A percentile compares a stretch with the other conserved stretches of the same genome.
phyloP scores from a whole-genome alignment of 345 rosid species.

The Geranium rotundifolium region DNA sequence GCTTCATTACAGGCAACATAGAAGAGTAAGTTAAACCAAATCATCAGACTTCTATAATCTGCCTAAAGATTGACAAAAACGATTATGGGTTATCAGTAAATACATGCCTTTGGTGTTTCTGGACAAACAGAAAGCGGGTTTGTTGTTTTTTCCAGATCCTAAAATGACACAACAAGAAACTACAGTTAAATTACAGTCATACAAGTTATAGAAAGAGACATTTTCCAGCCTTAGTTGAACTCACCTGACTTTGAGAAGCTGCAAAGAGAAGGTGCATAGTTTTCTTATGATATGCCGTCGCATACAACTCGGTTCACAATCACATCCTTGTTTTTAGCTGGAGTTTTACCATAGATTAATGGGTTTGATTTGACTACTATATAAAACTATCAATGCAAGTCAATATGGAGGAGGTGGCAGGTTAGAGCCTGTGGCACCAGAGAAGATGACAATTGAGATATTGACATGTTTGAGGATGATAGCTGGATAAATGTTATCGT shows the following conservation, averaged over 20 bases:
- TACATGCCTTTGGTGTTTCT: slow-evolving; percentile 32
- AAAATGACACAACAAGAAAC: slow-evolving; percentile 5
- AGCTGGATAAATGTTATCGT: not conserved
- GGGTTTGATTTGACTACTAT: not conserved
- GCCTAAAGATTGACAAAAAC: not conserved
- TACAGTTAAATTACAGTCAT: not conserved
- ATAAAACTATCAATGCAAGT: not conserved
- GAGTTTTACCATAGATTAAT: no score
- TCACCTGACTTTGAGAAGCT: slow-evolving; percentile 50
- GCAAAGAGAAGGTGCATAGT: slow-evolving; percentile 8
- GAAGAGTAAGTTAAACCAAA: not conserved
- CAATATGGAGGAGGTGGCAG: not conserved
- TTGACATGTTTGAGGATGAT: no score
- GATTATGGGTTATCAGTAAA: not conserved
- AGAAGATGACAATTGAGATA: no score
- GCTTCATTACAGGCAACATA: slow-evolving; percentile 15
- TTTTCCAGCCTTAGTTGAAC: not conserved
- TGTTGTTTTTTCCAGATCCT: slow-evolving; percentile 35
- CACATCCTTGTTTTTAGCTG: no score
- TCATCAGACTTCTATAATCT: not conserved
- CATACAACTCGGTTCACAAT: no score
- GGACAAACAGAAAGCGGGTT: slow-evolving; percentile 33
- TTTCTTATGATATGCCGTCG: slow-evolving; percentile 5
- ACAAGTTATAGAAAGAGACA: not conserved
- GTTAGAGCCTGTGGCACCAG: not conserved